Percentiles rank a stretch among this genome's conserved stretches.
These are phyloP conservation scores for Phytophthora sansomeana DNA, from an alignment of 352 stramenopile genomes.

Conservation along the genomic window DNA sequence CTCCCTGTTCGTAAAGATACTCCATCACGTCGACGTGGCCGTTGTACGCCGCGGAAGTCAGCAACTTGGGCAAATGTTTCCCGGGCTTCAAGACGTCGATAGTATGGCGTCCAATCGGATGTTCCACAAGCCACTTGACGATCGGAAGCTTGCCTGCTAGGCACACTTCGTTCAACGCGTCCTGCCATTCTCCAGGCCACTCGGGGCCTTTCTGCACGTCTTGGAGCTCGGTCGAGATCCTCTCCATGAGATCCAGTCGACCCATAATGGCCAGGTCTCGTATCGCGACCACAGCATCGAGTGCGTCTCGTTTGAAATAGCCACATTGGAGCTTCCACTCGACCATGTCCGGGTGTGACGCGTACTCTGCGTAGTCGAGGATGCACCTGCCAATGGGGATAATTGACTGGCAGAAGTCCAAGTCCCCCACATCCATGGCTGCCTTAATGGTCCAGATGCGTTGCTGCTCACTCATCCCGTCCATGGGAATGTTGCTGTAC, in stretches of 20 bases:
- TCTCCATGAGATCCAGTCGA: conserved; percentile 4
- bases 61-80: neutral
- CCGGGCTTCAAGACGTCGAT: neutral
- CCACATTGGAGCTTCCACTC: conserved; percentile 9
- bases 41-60: neutral
- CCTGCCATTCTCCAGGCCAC: neutral
- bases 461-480: neutral
- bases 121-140: conserved; percentile 23
- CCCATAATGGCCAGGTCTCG: neutral
- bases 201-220: neutral
- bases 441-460: neutral
- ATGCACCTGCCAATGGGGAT: neutral
- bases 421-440: neutral
- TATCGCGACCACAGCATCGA: neutral
- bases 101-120: conserved; percentile 1
- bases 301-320: neutral
- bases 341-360: neutral
- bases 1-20: conserved; percentile 1
- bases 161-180: neutral
- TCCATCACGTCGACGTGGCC: neutral
- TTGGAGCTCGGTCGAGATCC: neutral
- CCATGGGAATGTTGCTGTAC: neutral
- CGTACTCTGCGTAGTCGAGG: neutral
- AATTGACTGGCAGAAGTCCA: conserved; percentile 2
- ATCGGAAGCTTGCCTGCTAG: neutral